Evolutionary conservation across 129 eudicot species (phyloP), one percentile per base, ranked within the genome.

Genomic region (Chrysanthemum makinoi): DNA sequence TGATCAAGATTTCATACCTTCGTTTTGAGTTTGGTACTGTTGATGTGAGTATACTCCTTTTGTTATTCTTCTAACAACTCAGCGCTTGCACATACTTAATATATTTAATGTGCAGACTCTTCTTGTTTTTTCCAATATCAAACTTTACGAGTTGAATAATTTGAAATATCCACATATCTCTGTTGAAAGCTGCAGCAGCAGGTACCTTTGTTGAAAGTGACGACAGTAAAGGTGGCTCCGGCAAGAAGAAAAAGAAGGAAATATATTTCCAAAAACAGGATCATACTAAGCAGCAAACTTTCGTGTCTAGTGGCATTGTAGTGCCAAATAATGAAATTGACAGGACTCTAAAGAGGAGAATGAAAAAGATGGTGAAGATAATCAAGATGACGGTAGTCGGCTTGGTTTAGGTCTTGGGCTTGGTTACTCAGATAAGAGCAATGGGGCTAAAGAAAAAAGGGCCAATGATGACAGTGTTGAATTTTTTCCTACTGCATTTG

Each of bases 401-500:
- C 54, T 75, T 13, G 75, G 85, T 60, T 71, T 79, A 58, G 90
- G 87, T 61, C 68, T 65, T 4, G 86, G 82, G 51, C 78, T 78
- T 4, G 82, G 82, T 78, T 80, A 67, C 11, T 39, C 46, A 20
- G 22, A 20, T 20, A 20, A 20, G 22, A 20, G 22, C 15, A 74
- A 61, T 16, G 49, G 55, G 28, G 7, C 44, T 35, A 73, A 59
- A 30, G 79, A 56, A 13, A 78, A 19, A 22, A 73, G 22, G 8
- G 75, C 62, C 48, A 77, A 72, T 16, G 66, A 83, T 6, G 71
- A 51, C 10, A 85, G 65, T 4, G 73, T 70, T 26, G 83, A 72
- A 28, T 85, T 81, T 59, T 81, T 87, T 74, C 96, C 95, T 7
- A 73, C 96, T 5, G 80, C 91, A 49, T 86, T 92, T 70, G 96